A percentile compares a stretch with the other conserved stretches of the same genome.
Conservation (phyloP, 495 filamentous ascomycete species). For the Xylona heveae region DNA sequence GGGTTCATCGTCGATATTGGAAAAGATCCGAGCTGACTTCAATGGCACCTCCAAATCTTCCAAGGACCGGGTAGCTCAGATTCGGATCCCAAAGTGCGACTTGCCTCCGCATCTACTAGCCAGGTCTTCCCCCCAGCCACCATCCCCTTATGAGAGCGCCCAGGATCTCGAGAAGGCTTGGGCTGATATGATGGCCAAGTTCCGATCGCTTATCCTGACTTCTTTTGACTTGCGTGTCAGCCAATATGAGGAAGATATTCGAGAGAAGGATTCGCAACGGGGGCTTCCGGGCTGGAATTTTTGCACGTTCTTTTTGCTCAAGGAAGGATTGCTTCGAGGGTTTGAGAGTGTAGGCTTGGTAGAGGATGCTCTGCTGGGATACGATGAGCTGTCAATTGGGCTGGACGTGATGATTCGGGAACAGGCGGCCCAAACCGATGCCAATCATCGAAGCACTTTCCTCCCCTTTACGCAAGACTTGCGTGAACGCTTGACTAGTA, state of each 20-base stretch:
- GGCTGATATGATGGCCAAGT: conserved; percentile 65
- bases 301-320: conserved; percentile 94
- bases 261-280: conserved; percentile 77
- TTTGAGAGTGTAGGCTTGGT: conserved; percentile 94
- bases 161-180: conserved; percentile 52
- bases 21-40: conserved; percentile 83
- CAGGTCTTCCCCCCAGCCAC: conserved; percentile 9
- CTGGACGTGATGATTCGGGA: conserved; percentile 65
- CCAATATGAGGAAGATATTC: conserved; percentile 94
- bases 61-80: conserved; percentile 64
- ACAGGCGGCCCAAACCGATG: conserved; percentile 31
- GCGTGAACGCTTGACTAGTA: no score
- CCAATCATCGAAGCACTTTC: conserved; percentile 44
- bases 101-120: conserved; percentile 5
- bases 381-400: conserved; percentile 78
- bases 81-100: conserved; percentile 39
- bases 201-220: conserved; percentile 67
- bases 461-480: conserved; percentile 50
- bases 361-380: conserved; percentile 80
- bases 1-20: conserved; percentile 57
- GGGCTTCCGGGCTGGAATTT: conserved; percentile 94
- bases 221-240: conserved; percentile 80
- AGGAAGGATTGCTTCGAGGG: conserved; percentile 79
- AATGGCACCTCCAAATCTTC: conserved; percentile 62
- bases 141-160: conserved; percentile 13